Evolutionary conservation across 2,329 filamentous ascomycete genomes (phyloP).

Genomic region (Colletotrichum sp.): DNA sequence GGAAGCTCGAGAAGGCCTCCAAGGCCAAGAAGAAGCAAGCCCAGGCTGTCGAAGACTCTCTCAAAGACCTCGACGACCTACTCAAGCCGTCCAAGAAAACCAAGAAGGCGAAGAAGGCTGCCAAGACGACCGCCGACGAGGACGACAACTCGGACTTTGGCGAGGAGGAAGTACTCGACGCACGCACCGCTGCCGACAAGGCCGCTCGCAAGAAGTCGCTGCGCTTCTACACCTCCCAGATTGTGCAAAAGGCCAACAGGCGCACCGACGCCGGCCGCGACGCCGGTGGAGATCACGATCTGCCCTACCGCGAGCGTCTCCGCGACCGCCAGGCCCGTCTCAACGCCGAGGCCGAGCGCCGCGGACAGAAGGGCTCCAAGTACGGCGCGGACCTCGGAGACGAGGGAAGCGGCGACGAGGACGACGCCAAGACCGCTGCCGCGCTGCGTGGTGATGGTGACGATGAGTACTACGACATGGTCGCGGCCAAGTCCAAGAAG

Average conservation of each 20-base stretch:
- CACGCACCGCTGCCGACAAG: slow-evolving; percentile 83
- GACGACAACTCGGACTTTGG: slow-evolving; percentile 88
- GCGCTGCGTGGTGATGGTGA: slow-evolving; percentile 60
- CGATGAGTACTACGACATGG: slow-evolving; percentile 88
- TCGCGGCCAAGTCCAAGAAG: slow-evolving; percentile 70
- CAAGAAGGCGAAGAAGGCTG: slow-evolving; percentile 51
- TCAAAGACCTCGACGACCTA: slow-evolving; percentile 74
- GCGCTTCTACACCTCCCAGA: slow-evolving; percentile 97
- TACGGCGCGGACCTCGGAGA: slow-evolving; percentile 70
- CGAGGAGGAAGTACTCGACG: slow-evolving; percentile 82
- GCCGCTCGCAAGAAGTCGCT: slow-evolving; percentile 88
- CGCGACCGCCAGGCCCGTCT: slow-evolving; percentile 85
- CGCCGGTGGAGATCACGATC: slow-evolving; percentile 79
- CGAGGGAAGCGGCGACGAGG: slow-evolving; percentile 63
- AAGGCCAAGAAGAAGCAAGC: slow-evolving; percentile 50
- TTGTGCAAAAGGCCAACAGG: slow-evolving; percentile 92
- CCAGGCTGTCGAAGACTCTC: slow-evolving; percentile 70
- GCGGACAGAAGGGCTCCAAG: slow-evolving; percentile 71
- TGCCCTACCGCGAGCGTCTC: slow-evolving; percentile 88
- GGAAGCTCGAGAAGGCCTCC: slow-evolving; percentile 43
- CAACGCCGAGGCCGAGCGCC: slow-evolving; percentile 85
- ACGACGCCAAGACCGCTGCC: slow-evolving; percentile 60
- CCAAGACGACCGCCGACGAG: slow-evolving; percentile 37
- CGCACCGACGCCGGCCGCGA: slow-evolving; percentile 75
- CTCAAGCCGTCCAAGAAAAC: slow-evolving; percentile 46